Base-by-base conservation (phyloP, 192 early-diverging fungal genomes). In the Entomortierella beljakovae region DNA sequence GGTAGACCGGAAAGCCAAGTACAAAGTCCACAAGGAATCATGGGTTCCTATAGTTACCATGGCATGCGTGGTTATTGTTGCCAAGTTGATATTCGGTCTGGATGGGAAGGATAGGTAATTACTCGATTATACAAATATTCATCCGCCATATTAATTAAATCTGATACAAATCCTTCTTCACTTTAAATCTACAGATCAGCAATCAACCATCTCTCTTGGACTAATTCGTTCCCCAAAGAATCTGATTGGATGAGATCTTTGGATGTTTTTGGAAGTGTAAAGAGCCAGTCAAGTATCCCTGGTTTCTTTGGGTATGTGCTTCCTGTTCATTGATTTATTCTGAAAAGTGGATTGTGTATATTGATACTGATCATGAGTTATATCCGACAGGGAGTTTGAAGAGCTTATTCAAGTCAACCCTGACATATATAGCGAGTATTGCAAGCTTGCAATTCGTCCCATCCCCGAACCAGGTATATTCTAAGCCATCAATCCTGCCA, bases 381-480 rank as follows among this genome's bases (percentile, higher is more conserved):
- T 31, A 29, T 50, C 20, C 25, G 18, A 29, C 59, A 77, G 75
- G 13, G 75, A 79, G 50, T 55, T 70, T 43, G 75, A 79, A 25
- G 75, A 79, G 33, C 51, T 79, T 29, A 64, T 70, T 11, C 61
- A 64, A 40, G 55, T 79, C 49, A 79, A 79, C 48, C 57, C 75
- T 6, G 75, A 79, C 26, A 66, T 79, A 25, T 79, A 79, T 31
- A 49, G 31, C 26, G 55, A 58, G 15, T 63, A 57, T 32, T 59
- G 32, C 31, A 49, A 58, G 50, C 33, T 22, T 11, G 60, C 35
- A 22, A 7, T 77, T 34, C 18, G n/a, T n/a, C 35, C 60, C 15
- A 16, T 26, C 20, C 25, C 54, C 6, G 40, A 34, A 20, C 22
- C 42, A 68, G 37, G 73, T 70, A 46, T 13, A 20, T 20, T 15